A percentile compares a stretch with the other conserved stretches of the same genome.
phyloP scores from a whole-genome alignment of 345 rosid species.

The Lenwebbia sp. region DNA sequence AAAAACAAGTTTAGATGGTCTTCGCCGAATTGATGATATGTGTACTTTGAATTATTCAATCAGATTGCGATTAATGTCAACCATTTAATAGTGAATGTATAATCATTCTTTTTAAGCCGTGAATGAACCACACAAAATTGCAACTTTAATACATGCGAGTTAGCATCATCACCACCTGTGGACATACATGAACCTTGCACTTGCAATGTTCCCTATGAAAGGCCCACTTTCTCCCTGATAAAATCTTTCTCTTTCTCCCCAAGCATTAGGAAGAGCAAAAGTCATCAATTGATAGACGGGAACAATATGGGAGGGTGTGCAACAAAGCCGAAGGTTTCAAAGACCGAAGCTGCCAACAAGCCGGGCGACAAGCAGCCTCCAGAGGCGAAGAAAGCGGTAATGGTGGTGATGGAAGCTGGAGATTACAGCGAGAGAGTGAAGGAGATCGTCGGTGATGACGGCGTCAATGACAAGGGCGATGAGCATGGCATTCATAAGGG shows the following conservation, averaged over 20 bases:
- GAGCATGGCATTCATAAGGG: background rate
- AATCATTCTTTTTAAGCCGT: background rate
- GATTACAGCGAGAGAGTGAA: slow-evolving; percentile 11
- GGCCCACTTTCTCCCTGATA: slow-evolving; percentile 1
- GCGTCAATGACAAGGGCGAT: background rate
- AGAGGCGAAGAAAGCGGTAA: background rate
- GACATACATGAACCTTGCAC: background rate
- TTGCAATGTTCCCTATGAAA: slow-evolving; percentile 3
- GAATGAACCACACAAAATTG: background rate
- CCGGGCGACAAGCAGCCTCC: slow-evolving; percentile 6
- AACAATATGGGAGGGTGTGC: slow-evolving; percentile 38
- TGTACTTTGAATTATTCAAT: background rate
- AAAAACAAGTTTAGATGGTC: background rate
- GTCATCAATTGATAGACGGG: background rate
- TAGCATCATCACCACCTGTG: background rate
- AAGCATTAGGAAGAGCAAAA: background rate
- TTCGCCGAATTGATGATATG: background rate
- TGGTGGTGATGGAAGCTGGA: slow-evolving; percentile 1
- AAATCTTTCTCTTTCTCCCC: background rate
- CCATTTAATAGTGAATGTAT: background rate
- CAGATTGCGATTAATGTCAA: background rate
- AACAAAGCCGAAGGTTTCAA: slow-evolving; percentile 35
- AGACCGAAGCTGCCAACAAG: slow-evolving; percentile 10
- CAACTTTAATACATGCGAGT: background rate
- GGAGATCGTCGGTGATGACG: background rate